Evolutionary conservation across 2,329 filamentous ascomycete species (phyloP).

Genomic region (Fusarium sp.): DNA sequence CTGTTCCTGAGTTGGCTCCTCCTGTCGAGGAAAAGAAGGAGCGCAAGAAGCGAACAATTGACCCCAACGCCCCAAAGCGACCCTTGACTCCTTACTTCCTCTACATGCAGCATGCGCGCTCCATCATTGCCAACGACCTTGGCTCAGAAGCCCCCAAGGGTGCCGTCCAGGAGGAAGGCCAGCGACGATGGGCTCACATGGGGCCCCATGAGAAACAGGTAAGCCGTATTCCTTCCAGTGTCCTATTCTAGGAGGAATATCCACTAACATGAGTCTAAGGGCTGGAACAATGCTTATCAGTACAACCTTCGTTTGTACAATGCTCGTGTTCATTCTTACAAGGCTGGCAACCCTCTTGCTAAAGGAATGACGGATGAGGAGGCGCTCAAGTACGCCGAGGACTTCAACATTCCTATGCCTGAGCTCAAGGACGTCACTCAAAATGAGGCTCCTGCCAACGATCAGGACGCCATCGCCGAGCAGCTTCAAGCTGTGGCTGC

Average conservation of each 20-base stretch:
- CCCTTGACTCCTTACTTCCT: constrained; percentile 95
- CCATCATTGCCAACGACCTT: constrained; percentile 83
- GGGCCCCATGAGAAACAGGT: constrained; percentile 76
- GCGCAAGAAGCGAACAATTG: constrained; percentile 87
- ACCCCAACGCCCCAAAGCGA: constrained; percentile 95
- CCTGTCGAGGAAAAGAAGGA: constrained; percentile 81
- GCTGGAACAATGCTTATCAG: constrained; percentile 76
- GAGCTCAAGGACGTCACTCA: constrained; percentile 60
- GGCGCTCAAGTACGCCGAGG: constrained; percentile 71
- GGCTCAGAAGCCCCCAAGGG: constrained; percentile 83
- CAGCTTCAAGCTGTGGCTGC: constrained; percentile 64
- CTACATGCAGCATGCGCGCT: constrained; percentile 89
- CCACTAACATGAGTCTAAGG: constrained; percentile 49
- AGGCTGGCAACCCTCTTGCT: constrained; percentile 68
- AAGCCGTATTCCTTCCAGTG: constrained; percentile 38
- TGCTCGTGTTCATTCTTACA: constrained; percentile 74
- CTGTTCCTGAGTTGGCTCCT: constrained; percentile 57
- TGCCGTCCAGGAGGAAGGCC: constrained; percentile 89
- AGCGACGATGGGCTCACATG: constrained; percentile 87
- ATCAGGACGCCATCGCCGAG: constrained; percentile 70
- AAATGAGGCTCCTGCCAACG: constrained; percentile 54
- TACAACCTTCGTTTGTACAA: constrained; percentile 77
- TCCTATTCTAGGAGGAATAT: background rate
- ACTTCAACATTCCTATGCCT: constrained; percentile 67
- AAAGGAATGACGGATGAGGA: constrained; percentile 73